These are phyloP conservation scores for Fusarium sublunatum DNA, from an alignment of 2,329 filamentous ascomycete genomes.

Conservation along the genomic window DNA sequence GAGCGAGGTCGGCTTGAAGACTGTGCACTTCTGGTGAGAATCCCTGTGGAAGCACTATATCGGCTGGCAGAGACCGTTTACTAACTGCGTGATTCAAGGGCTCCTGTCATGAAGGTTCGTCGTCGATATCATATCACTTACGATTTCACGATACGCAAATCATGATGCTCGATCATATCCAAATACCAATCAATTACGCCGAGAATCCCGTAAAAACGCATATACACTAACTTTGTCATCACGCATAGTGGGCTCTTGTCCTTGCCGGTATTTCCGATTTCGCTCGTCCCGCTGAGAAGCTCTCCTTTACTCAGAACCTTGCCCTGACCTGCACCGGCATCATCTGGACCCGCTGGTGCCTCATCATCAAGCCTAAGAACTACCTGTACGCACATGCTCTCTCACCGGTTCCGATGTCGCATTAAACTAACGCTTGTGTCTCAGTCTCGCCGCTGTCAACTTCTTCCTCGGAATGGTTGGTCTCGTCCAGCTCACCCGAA, in stretches of 20 bases:
- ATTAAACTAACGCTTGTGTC: constrained; percentile 8
- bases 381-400: constrained; percentile 71
- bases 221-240: constrained; percentile 23
- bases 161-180: neutral
- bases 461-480: constrained; percentile 96
- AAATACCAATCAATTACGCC: constrained; percentile 1
- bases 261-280: constrained; percentile 93
- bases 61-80: constrained; percentile 12
- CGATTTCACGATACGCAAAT: constrained; percentile 3
- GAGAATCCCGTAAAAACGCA: neutral
- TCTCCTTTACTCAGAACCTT: constrained; percentile 91
- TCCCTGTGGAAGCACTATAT: neutral
- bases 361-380: constrained; percentile 96
- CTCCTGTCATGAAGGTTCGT: constrained; percentile 85
- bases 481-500: constrained; percentile 82
- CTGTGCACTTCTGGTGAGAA: constrained; percentile 93
- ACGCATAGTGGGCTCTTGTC: constrained; percentile 85
- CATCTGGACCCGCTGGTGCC: constrained; percentile 99
- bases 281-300: constrained; percentile 87
- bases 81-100: constrained; percentile 65
- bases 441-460: constrained; percentile 91
- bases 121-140: neutral
- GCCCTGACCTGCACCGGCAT: constrained; percentile 90
- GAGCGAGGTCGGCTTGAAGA: constrained; percentile 85
- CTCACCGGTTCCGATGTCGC: too few relatives aligned